Evolutionary conservation across 2,329 filamentous ascomycete species (phyloP), one percentile per base, ranked within the genome.

Genomic region (Talaromyces sp.): DNA sequence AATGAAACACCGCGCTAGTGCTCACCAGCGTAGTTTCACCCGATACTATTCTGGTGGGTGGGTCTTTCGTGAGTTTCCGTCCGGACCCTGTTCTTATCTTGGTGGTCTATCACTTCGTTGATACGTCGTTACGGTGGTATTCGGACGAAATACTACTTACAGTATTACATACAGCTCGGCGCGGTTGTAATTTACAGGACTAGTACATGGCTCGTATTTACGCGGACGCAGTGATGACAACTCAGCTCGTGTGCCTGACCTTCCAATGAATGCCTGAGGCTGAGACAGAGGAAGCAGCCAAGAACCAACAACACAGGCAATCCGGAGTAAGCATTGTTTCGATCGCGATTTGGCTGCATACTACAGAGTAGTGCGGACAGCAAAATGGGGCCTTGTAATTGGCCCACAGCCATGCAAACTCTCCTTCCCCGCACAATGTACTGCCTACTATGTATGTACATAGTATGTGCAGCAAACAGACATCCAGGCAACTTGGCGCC

Each of bases 351-450:
- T 52, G 27, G n/a, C 9, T 33, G 17, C 25, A 33, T 3, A 31
- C 27, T 31, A 31, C 7, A 50, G 47, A 31, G 31, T n/a, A 33
- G 10, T n/a, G 11, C 19, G 17, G 25, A 27, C n/a, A 50, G 45
- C 45, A 49, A 49, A 49, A 25, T 22, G 43, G 43, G 10, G 11
- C 45, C 11, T 15, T 50, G 31, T n/a, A 1, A 50, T 50, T 31
- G 47, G 47, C 47, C 15, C 15, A 27, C 25, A 50, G 13, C n/a
- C 45, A 52, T n/a, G 49, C 35, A 52, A n/a, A 25, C 22, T 11
- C 39, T 13, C 56, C 33, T 59, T 59, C 56, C 56, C 56, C 56
- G 56, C 56, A 59, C 56, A 59, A 43, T 59, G 56, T 45, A 58
- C 11, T 57, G 17, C 15, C 15, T 54, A 19, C 22, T 22, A 1